These are phyloP conservation scores for Salix dunnii DNA, from an alignment of 345 rosid species.

Conservation along the genomic window DNA sequence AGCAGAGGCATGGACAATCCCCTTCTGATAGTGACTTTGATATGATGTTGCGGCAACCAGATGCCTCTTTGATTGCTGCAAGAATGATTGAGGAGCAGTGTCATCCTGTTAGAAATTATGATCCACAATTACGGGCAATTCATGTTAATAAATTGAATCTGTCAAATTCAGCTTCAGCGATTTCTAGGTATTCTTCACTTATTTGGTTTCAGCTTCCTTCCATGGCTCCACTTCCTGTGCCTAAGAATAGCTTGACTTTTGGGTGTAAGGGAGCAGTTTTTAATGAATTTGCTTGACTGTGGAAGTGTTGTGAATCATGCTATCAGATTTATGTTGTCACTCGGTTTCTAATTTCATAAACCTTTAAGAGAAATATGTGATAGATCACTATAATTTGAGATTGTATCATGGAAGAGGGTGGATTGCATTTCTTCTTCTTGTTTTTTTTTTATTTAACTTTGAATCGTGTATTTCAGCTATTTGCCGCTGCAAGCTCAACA, in stretches of 20 bases:
- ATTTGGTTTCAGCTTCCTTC: too few species aligned
- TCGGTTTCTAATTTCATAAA: too few species aligned
- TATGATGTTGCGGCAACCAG: constrained; percentile 8
- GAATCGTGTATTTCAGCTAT: constrained; percentile 20
- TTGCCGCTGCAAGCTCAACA: constrained; percentile 11
- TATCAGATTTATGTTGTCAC: too few species aligned
- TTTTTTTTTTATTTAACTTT: neutral
- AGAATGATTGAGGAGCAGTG: constrained; percentile 11
- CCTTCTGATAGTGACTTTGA: neutral
- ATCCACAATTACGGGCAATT: constrained; percentile 10
- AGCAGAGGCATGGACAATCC: constrained; percentile 14
- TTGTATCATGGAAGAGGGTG: neutral
- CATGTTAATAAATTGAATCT: constrained; percentile 12
- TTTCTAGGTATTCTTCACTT: constrained; percentile 16
- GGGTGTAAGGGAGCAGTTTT: neutral
- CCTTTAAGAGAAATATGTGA: neutral
- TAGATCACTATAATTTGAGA: neutral
- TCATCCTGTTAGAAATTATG: neutral
- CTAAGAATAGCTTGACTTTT: neutral
- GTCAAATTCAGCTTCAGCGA: constrained; percentile 2
- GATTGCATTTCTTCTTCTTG: neutral
- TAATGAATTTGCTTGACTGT: neutral
- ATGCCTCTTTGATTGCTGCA: constrained; percentile 1
- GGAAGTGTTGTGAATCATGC: too few species aligned
- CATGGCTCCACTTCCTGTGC: neutral